These are phyloP conservation scores for Phytopythium chamaehyphon DNA, from an alignment of 352 stramenopile species.

Conservation along the genomic window DNA sequence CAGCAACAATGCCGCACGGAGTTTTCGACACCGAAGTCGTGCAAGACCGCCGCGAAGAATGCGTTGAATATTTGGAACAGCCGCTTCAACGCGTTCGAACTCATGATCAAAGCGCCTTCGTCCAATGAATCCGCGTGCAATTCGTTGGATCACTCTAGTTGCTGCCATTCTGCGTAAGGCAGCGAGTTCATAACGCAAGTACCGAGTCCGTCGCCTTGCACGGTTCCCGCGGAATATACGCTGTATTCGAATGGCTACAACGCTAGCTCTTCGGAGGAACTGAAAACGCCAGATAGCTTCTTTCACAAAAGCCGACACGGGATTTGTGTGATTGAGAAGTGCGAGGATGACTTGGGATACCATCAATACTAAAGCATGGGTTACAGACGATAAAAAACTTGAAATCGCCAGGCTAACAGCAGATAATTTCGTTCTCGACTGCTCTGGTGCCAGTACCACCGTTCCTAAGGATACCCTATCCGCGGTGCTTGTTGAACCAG, in stretches of 20 bases:
- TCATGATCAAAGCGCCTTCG: slow-evolving; percentile 34
- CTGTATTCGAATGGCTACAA: slow-evolving; percentile 61
- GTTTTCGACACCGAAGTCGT: slow-evolving; percentile 23
- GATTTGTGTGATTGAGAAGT: slow-evolving; percentile 34
- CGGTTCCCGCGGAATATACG: slow-evolving; percentile 65
- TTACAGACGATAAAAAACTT: not conserved
- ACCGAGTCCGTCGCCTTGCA: slow-evolving; percentile 35
- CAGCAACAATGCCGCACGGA: slow-evolving; percentile 34
- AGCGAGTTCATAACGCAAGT: slow-evolving; percentile 30
- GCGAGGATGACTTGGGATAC: slow-evolving; percentile 1
- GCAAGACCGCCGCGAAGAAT: slow-evolving; percentile 43
- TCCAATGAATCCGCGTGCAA: slow-evolving; percentile 54
- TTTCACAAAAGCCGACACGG: slow-evolving; percentile 38
- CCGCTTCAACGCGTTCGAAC: slow-evolving; percentile 22
- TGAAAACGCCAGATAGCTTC: slow-evolving; percentile 57
- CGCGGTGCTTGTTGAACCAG: not conserved
- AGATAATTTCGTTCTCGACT: not conserved
- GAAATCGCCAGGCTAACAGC: not conserved
- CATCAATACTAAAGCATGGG: not conserved
- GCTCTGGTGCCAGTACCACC: not conserved
- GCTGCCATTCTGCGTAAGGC: slow-evolving; percentile 34
- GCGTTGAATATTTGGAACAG: slow-evolving; percentile 54
- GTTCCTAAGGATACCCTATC: not conserved
- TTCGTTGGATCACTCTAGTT: slow-evolving; percentile 36
- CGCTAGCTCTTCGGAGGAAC: slow-evolving; percentile 38